Conservation (phyloP, 495 filamentous ascomycete species). For the Apiosordaria backusii region DNA sequence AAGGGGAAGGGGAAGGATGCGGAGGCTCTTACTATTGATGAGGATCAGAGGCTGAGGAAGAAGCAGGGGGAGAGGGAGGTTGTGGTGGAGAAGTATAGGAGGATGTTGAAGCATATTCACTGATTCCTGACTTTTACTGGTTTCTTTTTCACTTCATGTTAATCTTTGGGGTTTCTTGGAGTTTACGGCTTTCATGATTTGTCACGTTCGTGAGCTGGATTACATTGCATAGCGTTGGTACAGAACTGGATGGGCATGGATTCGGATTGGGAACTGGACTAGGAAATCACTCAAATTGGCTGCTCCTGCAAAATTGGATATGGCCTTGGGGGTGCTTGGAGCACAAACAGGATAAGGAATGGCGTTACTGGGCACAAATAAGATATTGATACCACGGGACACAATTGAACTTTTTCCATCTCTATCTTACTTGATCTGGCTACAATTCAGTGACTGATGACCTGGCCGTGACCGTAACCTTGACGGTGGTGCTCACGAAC, state of each 20-base stretch:
- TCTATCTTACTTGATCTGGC: background rate
- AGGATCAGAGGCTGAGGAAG: conserved; percentile 22
- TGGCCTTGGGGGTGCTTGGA: background rate
- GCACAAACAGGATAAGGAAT: too few relatives aligned
- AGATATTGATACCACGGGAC: background rate
- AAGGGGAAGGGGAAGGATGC: conserved; percentile 15
- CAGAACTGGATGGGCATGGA: too few relatives aligned
- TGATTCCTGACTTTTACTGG: background rate
- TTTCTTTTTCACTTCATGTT: conserved; percentile 1
- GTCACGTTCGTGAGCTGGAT: background rate
- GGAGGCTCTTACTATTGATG: conserved; percentile 21
- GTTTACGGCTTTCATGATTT: background rate
- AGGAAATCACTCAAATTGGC: background rate
- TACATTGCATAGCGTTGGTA: background rate
- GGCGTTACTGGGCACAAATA: background rate
- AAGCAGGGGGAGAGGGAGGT: conserved; percentile 20
- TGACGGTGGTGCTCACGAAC: background rate
- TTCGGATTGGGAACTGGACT: background rate
- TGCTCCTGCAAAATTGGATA: background rate
- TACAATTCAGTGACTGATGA: background rate
- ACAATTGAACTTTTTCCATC: background rate
- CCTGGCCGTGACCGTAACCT: background rate
- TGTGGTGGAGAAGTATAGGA: conserved; percentile 21
- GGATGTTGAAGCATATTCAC: conserved; percentile 13
- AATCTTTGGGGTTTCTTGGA: too few relatives aligned